Evolutionary conservation across 139 green algal genomes (phyloP), one percentile per base, ranked within the genome.

Genomic region (Edaphochlamys debaryana): DNA sequence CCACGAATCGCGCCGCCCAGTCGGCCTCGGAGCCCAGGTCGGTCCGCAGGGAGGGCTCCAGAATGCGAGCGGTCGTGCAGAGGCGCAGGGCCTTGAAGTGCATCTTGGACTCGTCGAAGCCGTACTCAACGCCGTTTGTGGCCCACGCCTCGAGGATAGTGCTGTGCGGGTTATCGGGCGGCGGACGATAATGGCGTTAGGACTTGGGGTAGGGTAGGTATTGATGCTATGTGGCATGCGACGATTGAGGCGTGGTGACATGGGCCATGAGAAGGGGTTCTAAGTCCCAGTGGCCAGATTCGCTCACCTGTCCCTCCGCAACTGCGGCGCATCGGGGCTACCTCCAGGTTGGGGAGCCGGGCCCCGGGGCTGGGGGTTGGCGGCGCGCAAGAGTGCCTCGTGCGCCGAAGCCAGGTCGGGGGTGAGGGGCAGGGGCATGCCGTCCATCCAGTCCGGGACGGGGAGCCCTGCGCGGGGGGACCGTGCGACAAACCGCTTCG

Each of bases 61-160:
- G 45, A 4, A 78, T 4, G 64, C 30, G 34, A 1, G 37, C 62
- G 27, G 71, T 54, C 9, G 79, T 79, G 67, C 67, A 70, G 15
- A 69, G 4, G 8, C 52, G 45, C 48, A 60, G 45, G 67, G 72
- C 8, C 68, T 67, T 67, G 70, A 78, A 67, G 11, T 50, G 34
- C 5, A 67, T 20, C 2, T 48, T 34, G 15, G 48, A 42, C 32
- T 20, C 1, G 13, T 29, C n/a, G n/a, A 3, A 58, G 50, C 71
- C 71, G 34, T n/a, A n/a, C n/a, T n/a, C n/a, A n/a, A n/a, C n/a
- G n/a, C n/a, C n/a, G n/a, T 79, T 50, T 22, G 50, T 48, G 50
- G 67, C 34, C 71, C 71, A 79, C 3, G 32, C 71, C 50, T 79
- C 71, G 7, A 79, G 34, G 71, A 79, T 67, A 32, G 17, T 50